Percentiles rank a stretch among this genome's conserved stretches.
Conservation (phyloP, 495 filamentous ascomycete species). For the Penicillium paradoxum region DNA sequence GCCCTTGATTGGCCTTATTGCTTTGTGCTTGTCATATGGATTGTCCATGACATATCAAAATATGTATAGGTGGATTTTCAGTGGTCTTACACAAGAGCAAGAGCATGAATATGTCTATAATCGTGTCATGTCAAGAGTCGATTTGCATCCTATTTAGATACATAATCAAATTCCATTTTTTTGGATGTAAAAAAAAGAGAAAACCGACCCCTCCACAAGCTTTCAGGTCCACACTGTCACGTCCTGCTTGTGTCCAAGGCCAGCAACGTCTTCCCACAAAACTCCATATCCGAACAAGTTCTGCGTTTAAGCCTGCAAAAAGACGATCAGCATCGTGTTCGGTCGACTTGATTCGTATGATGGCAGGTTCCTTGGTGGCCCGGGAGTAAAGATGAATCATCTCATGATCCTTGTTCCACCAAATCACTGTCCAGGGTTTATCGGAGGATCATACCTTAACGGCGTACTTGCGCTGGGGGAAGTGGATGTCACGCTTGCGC, state of each 20-base stretch:
- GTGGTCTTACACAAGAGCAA: neutral
- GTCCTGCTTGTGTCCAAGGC: conserved; percentile 30
- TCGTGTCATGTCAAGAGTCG: conserved; percentile 44
- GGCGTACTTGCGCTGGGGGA: conserved; percentile 97
- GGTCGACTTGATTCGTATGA: neutral
- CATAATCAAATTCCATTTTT: conserved; percentile 40
- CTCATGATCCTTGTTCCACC: neutral
- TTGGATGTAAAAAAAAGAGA: conserved; percentile 34
- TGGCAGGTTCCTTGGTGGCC: neutral
- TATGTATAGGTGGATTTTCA: neutral
- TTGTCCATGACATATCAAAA: neutral
- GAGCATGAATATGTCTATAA: conserved; percentile 12
- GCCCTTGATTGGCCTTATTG: neutral
- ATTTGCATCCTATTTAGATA: conserved; percentile 46
- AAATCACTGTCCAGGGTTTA: neutral
- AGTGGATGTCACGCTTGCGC: conserved; percentile 90
- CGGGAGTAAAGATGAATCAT: neutral
- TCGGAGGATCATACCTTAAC: conserved; percentile 70
- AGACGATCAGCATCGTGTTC: conserved; percentile 1
- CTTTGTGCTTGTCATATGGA: neutral
- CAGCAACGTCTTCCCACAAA: conserved; percentile 31
- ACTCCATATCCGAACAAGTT: conserved; percentile 41
- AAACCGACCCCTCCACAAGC: conserved; percentile 38
- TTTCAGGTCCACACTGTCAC: conserved; percentile 35
- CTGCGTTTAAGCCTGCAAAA: conserved; percentile 40